Evolutionary conservation across 345 rosid genomes (phyloP), one percentile per base, ranked within the genome.

Genomic region (Gossypium sturtianum): DNA sequence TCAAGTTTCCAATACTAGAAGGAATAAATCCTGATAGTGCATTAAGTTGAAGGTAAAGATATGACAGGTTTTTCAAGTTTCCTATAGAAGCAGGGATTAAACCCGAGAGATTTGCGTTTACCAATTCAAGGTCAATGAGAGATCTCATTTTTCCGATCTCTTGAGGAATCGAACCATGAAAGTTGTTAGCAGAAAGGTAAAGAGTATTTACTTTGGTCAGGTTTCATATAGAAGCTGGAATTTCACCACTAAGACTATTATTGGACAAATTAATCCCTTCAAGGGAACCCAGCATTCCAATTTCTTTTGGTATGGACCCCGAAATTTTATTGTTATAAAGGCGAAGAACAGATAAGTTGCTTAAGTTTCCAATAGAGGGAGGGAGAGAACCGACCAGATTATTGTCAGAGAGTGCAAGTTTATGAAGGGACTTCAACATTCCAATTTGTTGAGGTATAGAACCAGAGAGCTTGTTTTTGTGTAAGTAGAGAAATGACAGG

Each of bases 161-260:
- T 53, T 53, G 8, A 1, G 57, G 57, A 16, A 53, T 53, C 5
- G 57, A 53, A 12, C 57, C 57, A 5, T 16, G 8, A 53, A 53
- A 3, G 19, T 53, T 53, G 9, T 53, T 53, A n/a, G 0, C 2
- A 3, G 0, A n/a, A n/a, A 54, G 59, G 59, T 19, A n/a, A n/a
- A n/a, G 11, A 1, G 2, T n/a, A 54, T 7, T 6, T n/a, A 54
- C 9, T 7, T 54, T 54, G 59, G 23, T 61, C 16, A 73, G 49
- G 64, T 73, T 61, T 61, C 69, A 70, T n/a, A 73, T 73, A 0
- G 68, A 73, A 60, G 23, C 10, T 7, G 68, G 68, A 9, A 73
- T 45, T 19, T 15, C 13, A 73, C 68, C 75, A 1, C 25, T 22
- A 2, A 49, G 15, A 47, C 12, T 62, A 8, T 73, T 73, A 25